phyloP scores from a whole-genome alignment of 1,284 basidiomycete species.

The Inonotus hispidus region DNA sequence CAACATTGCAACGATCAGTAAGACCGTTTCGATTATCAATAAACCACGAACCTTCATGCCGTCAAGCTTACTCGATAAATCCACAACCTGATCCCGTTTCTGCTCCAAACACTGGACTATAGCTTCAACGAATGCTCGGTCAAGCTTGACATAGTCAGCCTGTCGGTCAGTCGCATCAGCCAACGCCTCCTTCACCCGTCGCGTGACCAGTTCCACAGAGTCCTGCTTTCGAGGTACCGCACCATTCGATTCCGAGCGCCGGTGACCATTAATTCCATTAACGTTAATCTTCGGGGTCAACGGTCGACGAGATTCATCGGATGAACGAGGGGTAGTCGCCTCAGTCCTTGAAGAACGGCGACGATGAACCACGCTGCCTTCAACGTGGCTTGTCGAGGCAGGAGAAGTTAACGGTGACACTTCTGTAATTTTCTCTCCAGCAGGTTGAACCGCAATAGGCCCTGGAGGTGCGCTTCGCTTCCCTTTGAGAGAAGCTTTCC shows the following conservation, averaged over 20 bases:
- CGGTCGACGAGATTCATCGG: slow-evolving; percentile 6
- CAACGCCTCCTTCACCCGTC: slow-evolving; percentile 56
- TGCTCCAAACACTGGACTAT: slow-evolving; percentile 68
- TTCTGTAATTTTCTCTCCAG: not conserved
- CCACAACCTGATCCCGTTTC: slow-evolving; percentile 55
- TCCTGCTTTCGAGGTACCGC: slow-evolving; percentile 28
- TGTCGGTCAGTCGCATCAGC: slow-evolving; percentile 59
- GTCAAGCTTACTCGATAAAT: slow-evolving; percentile 76
- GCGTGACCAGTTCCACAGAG: slow-evolving; percentile 40
- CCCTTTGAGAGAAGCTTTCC: slow-evolving; percentile 1
- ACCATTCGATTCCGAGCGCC: slow-evolving; percentile 10
- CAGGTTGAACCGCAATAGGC: not conserved
- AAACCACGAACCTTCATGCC: slow-evolving; percentile 69
- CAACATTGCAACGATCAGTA: not conserved
- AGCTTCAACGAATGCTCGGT: slow-evolving; percentile 68
- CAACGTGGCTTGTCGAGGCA: not conserved
- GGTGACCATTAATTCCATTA: slow-evolving; percentile 1
- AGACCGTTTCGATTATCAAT: slow-evolving; percentile 8
- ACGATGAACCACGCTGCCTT: not conserved
- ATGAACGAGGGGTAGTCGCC: slow-evolving; percentile 9
- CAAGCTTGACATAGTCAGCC: slow-evolving; percentile 64
- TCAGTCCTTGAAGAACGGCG: slow-evolving; percentile 6
- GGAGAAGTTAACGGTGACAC: not conserved
- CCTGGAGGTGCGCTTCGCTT: slow-evolving; percentile 7
- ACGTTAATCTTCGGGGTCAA: slow-evolving; percentile 5